Conservation (phyloP, 345 rosid genomes). For the Pelargonium nanum region DNA sequence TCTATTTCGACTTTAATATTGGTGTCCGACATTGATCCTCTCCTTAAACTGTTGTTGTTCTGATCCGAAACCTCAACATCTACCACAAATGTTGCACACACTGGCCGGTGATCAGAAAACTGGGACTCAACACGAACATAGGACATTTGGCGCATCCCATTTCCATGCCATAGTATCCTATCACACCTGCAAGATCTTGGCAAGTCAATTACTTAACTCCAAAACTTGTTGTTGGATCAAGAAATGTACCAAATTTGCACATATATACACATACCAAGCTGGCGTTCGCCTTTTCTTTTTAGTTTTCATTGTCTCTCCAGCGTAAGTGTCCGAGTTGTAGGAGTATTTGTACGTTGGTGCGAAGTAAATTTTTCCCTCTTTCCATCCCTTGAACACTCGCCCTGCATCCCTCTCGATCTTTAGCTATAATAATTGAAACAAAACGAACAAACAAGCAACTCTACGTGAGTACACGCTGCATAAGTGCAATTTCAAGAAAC, state of each 20-base stretch:
- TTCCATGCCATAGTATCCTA: slow-evolving; percentile 78
- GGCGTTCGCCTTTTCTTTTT: slow-evolving; percentile 89
- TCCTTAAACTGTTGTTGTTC: slow-evolving; percentile 22
- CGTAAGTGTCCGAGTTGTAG: slow-evolving; percentile 63
- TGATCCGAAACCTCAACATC: slow-evolving; percentile 40
- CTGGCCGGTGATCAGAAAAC: slow-evolving; percentile 92
- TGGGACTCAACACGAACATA: slow-evolving; percentile 57
- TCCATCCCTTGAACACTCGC: slow-evolving; percentile 80
- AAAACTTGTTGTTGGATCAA: background rate
- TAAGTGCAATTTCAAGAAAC: too few species aligned
- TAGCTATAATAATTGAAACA: slow-evolving; percentile 32
- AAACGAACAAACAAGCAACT: too few species aligned
- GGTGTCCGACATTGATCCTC: slow-evolving; percentile 12
- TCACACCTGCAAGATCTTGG: slow-evolving; percentile 62
- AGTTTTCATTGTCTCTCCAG: slow-evolving; percentile 52
- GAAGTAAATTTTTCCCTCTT: slow-evolving; percentile 78
- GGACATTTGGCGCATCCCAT: slow-evolving; percentile 47
- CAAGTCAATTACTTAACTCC: background rate
- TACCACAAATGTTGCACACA: slow-evolving; percentile 49
- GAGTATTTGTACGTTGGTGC: slow-evolving; percentile 93
- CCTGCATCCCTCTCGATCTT: slow-evolving; percentile 89
- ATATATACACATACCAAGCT: slow-evolving; percentile 51
- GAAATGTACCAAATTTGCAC: background rate
- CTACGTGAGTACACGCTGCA: too few species aligned
- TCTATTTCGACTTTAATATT: slow-evolving; percentile 34